Base-by-base conservation (phyloP, 768 basidiomycete genomes). In the Flagelloscypha sp. region DNA sequence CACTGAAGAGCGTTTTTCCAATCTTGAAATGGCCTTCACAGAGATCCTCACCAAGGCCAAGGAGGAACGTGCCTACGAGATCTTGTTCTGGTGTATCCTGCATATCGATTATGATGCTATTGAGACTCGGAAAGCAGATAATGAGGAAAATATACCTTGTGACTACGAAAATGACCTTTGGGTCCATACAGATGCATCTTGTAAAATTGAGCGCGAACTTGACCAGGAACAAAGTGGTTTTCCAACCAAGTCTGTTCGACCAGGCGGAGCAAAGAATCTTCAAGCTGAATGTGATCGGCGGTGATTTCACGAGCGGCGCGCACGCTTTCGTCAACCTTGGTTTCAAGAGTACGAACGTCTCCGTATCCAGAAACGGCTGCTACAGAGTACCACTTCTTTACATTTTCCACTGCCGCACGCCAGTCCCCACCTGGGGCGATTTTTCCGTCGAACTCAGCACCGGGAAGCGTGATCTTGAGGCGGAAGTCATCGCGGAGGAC, bases 151-250 rank as follows among this genome's bases (percentile, higher is more conserved):
- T n/a, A n/a, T n/a, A n/a, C n/a, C n/a, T n/a, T n/a, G 33, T 56
- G 56, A 4, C 39, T 7, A 28, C 46, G 42, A 42, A 58, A 57
- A 29, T 50, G 46, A 7, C 50, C 56, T 4, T 40, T 48, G 1
- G 52, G 50, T 0, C 54, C 55, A 30, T 57, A 56, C 0, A 58
- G 21, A 29, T 57, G 49, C n/a, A 58, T 55, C 41, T 58, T 57
- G 46, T 59, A 58, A 3, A 54, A 52, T 27, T 48, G 46, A 15
- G 48, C 52, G 32, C 48, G 49, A 15, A 59, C 49, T 1, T 38
- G n/a, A 3, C 39, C 23, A 6, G 51, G 47, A 13, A 42, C 33
- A 37, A 56, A 56, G 21, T 41, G 15, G n/a, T n/a, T n/a, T 24
- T 38, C 24, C 8, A 9, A 27, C 54, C 54, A 54, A 9, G 33